A percentile compares a stretch with the other conserved stretches of the same genome.
Conservation (phyloP, 2,329 filamentous ascomycete genomes). For the Aspergillus sp. region DNA sequence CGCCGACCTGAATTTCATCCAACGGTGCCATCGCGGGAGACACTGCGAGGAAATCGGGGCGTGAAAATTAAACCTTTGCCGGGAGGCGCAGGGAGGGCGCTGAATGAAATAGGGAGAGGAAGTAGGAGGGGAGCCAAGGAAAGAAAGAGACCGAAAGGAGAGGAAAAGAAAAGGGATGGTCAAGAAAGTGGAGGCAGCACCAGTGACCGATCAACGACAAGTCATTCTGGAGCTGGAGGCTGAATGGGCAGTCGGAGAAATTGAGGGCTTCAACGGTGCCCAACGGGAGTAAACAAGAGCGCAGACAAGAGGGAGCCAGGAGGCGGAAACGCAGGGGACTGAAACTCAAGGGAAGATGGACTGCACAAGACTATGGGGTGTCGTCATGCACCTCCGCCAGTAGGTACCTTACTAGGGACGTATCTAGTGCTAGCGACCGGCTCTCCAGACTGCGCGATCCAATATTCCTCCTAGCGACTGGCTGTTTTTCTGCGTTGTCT, state of each 20-base stretch:
- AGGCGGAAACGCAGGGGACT: conserved; percentile 8
- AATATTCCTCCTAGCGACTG: background rate
- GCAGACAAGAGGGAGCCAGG: background rate
- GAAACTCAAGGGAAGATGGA: background rate
- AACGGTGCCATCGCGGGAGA: conserved; percentile 38
- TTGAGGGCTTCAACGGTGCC: conserved; percentile 9
- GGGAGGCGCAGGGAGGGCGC: conserved; percentile 9
- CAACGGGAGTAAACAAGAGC: conserved; percentile 1
- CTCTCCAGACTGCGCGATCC: background rate
- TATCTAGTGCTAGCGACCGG: background rate
- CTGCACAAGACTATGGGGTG: background rate
- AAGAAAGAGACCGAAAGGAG: conserved; percentile 17
- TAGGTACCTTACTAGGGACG: background rate
- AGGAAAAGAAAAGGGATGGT: conserved; percentile 16
- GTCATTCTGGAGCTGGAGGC: conserved; percentile 13
- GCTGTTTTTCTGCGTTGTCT: background rate
- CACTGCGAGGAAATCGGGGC: background rate
- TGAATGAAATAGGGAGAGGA: conserved; percentile 14
- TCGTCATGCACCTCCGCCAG: conserved; percentile 9
- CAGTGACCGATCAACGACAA: conserved; percentile 19
- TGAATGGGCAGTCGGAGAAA: conserved; percentile 3
- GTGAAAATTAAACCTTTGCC: background rate
- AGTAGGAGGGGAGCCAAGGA: conserved; percentile 12
- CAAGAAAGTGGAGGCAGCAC: conserved; percentile 15
- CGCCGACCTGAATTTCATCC: conserved; percentile 69